Evolutionary conservation across 352 stramenopile species (phyloP).

Genomic region (Phytophthora pluvialis): DNA sequence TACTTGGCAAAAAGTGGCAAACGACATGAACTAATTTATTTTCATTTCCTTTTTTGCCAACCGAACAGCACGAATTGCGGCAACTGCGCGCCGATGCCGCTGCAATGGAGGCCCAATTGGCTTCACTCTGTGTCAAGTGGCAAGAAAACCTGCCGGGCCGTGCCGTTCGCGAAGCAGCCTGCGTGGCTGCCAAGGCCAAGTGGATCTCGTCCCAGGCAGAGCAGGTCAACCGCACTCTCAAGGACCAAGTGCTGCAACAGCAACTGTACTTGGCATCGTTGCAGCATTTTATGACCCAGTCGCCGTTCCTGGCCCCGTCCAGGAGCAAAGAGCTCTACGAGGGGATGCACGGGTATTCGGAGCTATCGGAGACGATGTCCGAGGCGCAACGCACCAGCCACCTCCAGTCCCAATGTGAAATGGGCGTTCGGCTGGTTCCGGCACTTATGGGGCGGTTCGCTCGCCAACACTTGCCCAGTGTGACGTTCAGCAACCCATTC

Average conservation of each 20-base stretch:
- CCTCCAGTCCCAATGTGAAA: conserved; percentile 45
- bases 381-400: conserved; percentile 35
- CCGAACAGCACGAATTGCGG: conserved; percentile 55
- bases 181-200: conserved; percentile 57
- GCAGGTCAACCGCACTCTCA: conserved; percentile 54
- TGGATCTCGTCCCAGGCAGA: conserved; percentile 59
- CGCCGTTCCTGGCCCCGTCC: conserved; percentile 49
- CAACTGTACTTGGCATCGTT: conserved; percentile 70
- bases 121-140: conserved; percentile 54
- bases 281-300: conserved; percentile 58
- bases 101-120: conserved; percentile 49
- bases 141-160: conserved; percentile 41
- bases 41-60: not conserved
- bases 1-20: conserved; percentile 2
- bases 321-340: conserved; percentile 66
- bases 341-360: conserved; percentile 46
- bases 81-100: conserved; percentile 51
- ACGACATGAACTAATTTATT: not conserved
- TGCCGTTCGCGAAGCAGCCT: conserved; percentile 43
- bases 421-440: conserved; percentile 40
- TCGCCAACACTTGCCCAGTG: conserved; percentile 35
- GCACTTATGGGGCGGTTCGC: conserved; percentile 50
- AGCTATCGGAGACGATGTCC: conserved; percentile 26
- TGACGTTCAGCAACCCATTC: conserved; percentile 45
- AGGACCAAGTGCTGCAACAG: conserved; percentile 66